Conservation (phyloP, 1,139 yeast species). For the Blastobotrys malaysiensis region DNA sequence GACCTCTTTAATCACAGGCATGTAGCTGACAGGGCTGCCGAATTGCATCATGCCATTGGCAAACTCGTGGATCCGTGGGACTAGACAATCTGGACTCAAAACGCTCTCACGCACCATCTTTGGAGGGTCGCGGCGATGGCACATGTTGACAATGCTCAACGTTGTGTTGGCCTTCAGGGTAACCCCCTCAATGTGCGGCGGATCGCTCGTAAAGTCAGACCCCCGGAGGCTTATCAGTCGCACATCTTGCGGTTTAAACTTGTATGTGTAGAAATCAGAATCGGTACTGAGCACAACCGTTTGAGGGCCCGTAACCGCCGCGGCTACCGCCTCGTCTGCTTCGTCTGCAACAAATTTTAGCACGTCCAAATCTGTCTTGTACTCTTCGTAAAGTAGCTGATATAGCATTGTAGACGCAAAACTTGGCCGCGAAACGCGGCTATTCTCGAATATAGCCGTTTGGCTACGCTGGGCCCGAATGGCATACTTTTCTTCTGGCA, state of each 20-base stretch:
- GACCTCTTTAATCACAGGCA: slow-evolving; percentile 12
- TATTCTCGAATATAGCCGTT: not conserved
- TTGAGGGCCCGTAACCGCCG: not conserved
- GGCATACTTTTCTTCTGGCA: slow-evolving; percentile 8
- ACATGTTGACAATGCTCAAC: not conserved
- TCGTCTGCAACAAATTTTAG: slow-evolving; percentile 14
- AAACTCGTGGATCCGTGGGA: slow-evolving; percentile 12
- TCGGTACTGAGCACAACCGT: slow-evolving; percentile 12
- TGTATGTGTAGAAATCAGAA: slow-evolving; percentile 18
- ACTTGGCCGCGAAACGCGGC: not conserved
- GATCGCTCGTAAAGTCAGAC: slow-evolving; percentile 1
- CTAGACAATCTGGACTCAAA: not conserved
- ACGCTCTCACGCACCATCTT: not conserved
- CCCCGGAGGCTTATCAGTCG: slow-evolving; percentile 3
- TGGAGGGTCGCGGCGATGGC: not conserved
- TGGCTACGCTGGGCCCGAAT: not conserved
- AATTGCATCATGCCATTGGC: slow-evolving; percentile 8
- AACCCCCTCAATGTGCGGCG: not conserved
- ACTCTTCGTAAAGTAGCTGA: slow-evolving; percentile 4
- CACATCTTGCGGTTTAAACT: slow-evolving; percentile 1
- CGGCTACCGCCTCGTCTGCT: slow-evolving; percentile 18
- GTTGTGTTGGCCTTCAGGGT: not conserved
- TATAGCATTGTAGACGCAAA: slow-evolving; percentile 8
- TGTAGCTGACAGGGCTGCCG: slow-evolving; percentile 8
- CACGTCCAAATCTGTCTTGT: not conserved